phyloP scores from a whole-genome alignment of 2,329 filamentous ascomycete genomes.

The Davidsoniella neocaledoniae region DNA sequence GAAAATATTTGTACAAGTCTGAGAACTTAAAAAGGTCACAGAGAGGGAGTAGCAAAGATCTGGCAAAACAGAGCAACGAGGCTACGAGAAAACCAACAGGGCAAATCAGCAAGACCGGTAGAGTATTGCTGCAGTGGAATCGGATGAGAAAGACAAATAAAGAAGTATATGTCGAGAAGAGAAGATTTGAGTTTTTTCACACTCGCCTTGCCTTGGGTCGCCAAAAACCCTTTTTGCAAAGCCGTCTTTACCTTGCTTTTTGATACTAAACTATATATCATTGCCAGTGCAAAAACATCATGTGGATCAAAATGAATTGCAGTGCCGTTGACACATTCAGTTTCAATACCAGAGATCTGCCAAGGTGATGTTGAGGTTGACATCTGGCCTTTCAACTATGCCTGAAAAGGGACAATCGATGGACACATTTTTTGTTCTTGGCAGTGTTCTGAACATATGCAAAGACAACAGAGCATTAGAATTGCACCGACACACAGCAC shows the following conservation, averaged over 20 bases:
- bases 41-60: neutral
- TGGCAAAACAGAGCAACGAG: neutral
- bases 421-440: too few relatives aligned
- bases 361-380: too few relatives aligned
- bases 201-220: neutral
- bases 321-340: too few relatives aligned
- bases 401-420: too few relatives aligned
- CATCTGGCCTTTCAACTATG: too few relatives aligned
- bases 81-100: neutral
- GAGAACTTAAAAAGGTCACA: neutral
- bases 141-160: too few relatives aligned
- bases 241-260: too few relatives aligned
- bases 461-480: neutral
- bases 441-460: neutral
- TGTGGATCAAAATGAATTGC: too few relatives aligned
- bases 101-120: neutral
- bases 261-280: too few relatives aligned
- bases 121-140: neutral
- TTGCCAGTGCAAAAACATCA: too few relatives aligned
- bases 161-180: too few relatives aligned
- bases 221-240: neutral
- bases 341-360: too few relatives aligned
- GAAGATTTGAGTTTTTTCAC: neutral
- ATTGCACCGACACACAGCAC: neutral
- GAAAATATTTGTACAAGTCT: neutral